Percentiles rank a stretch among this genome's conserved stretches.
Evolutionary conservation across 179 eudicot genomes (phyloP).

Genomic region (Vitellaria paradoxa): DNA sequence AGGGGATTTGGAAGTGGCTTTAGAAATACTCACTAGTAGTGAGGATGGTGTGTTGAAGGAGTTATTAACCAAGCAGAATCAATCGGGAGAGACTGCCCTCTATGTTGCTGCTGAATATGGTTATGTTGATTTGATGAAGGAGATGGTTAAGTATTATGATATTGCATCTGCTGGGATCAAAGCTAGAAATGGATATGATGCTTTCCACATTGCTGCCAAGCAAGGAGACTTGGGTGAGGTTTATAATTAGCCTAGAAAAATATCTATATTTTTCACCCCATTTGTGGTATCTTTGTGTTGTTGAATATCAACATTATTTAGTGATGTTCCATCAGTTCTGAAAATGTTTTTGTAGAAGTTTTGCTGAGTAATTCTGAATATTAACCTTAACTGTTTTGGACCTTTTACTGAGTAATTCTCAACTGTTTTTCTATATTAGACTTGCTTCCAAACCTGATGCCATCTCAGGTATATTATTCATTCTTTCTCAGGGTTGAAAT

Average conservation of each 20-base stretch:
- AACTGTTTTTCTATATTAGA: not conserved
- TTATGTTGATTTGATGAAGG: constrained; percentile 42
- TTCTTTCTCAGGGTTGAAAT: not conserved
- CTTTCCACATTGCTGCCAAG: constrained; percentile 57
- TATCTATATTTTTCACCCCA: not conserved
- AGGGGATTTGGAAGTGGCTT: constrained; percentile 33
- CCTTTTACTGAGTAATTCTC: not conserved
- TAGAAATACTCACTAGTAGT: constrained; percentile 25
- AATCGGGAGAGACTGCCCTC: constrained; percentile 52
- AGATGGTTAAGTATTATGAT: constrained; percentile 41
- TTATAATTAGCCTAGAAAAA: not conserved
- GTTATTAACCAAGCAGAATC: constrained; percentile 42
- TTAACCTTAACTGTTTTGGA: too few relatives aligned
- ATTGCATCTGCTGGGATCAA: constrained; percentile 38
- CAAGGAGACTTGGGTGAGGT: constrained; percentile 47
- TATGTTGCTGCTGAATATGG: constrained; percentile 55
- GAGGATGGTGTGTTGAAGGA: constrained; percentile 34
- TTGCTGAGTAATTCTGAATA: too few relatives aligned
- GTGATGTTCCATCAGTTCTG: not conserved
- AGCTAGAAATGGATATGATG: constrained; percentile 51
- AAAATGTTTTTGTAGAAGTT: too few relatives aligned
- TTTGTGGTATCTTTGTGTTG: not conserved
- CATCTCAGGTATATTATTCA: not conserved
- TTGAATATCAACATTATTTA: not conserved
- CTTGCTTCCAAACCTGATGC: not conserved